Conservation (phyloP, 352 stramenopile species). For the Pythium plurisporium region DNA sequence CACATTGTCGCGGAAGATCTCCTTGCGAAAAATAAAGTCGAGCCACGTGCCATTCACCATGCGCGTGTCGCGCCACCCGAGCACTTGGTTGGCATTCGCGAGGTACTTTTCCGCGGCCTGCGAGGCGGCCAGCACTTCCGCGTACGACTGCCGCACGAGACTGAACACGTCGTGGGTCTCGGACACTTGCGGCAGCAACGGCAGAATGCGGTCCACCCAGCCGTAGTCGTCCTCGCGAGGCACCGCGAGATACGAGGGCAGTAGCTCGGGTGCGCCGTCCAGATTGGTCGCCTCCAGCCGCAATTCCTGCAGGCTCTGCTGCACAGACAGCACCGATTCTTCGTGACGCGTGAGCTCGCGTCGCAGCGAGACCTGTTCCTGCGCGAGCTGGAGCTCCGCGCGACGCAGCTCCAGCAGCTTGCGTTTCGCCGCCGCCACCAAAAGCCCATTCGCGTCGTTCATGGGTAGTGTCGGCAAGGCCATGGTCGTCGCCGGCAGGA, state of each 20-base stretch:
- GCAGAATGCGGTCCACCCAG: slow-evolving; percentile 12
- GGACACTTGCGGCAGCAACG: slow-evolving; percentile 15
- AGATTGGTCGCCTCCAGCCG: slow-evolving; percentile 2
- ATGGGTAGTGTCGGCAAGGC: no score
- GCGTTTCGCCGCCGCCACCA: slow-evolving; percentile 1
- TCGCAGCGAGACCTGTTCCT: slow-evolving; percentile 1
- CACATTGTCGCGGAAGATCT: slow-evolving; percentile 29
- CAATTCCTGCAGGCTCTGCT: slow-evolving; percentile 6
- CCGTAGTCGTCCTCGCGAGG: slow-evolving; percentile 9
- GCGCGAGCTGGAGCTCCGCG: slow-evolving; percentile 6
- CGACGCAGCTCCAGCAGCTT: slow-evolving; percentile 1
- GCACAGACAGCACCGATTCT: background rate
- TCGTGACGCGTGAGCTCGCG: background rate
- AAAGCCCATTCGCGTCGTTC: background rate
- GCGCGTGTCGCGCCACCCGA: slow-evolving; percentile 43
- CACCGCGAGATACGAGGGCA: background rate
- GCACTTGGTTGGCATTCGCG: slow-evolving; percentile 20
- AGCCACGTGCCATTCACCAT: slow-evolving; percentile 35
- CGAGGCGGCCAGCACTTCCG: slow-evolving; percentile 17
- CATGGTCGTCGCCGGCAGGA: background rate
- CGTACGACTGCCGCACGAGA: slow-evolving; percentile 22
- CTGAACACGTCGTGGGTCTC: slow-evolving; percentile 15
- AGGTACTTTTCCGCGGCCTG: background rate
- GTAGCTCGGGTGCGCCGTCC: background rate
- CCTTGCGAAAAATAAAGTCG: slow-evolving; percentile 44